These are phyloP conservation scores for Ceratocystis colombiana DNA, from an alignment of 2,329 filamentous ascomycete species.

Conservation along the genomic window DNA sequence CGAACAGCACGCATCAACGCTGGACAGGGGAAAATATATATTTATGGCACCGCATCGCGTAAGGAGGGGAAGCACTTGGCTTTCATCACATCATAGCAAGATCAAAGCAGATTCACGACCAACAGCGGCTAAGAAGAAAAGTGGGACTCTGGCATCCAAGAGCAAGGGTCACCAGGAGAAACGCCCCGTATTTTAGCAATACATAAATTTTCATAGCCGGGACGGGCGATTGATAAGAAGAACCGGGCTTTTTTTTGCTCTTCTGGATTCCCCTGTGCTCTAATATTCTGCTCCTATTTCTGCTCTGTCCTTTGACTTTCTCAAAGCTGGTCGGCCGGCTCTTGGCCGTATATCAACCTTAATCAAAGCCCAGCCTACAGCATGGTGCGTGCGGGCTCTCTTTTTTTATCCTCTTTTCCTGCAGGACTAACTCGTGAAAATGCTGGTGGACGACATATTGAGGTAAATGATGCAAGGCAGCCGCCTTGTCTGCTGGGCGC, in stretches of 20 bases:
- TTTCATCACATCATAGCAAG: neutral
- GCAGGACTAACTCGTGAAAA: neutral
- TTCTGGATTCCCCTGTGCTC: neutral
- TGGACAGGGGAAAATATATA: neutral
- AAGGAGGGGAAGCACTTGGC: neutral
- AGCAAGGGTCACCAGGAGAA: neutral
- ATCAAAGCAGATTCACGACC: neutral
- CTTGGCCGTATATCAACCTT: conserved; percentile 4
- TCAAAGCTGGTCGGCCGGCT: neutral
- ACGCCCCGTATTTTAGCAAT: neutral
- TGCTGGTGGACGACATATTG: too few relatives aligned
- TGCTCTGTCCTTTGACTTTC: neutral
- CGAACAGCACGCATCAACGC: neutral
- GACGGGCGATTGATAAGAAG: conserved; percentile 10
- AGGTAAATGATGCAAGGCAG: too few relatives aligned
- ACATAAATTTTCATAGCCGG: neutral
- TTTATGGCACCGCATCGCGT: neutral
- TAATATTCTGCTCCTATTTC: neutral
- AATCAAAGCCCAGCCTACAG: conserved; percentile 2
- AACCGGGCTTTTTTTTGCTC: neutral
- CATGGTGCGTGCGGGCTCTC: neutral
- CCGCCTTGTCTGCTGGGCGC: neutral
- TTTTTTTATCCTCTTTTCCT: neutral
- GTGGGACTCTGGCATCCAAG: neutral
- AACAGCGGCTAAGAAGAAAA: neutral